Evolutionary conservation across 306 rosid species (phyloP), one percentile per base, ranked within the genome.

Genomic region (Sicyos baderoa): DNA sequence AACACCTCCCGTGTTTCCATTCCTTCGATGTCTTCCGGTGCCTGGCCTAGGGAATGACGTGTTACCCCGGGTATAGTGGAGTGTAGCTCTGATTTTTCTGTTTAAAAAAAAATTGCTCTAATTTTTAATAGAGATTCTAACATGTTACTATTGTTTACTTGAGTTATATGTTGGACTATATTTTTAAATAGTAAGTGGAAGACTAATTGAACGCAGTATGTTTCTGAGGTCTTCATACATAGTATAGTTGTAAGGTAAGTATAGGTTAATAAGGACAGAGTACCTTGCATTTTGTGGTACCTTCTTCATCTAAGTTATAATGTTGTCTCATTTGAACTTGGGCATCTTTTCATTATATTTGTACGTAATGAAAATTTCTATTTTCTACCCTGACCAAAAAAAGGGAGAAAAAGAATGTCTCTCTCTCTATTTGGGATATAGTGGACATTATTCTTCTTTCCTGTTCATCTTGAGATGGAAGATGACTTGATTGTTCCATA

Each of bases 371-470:
- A 14, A 37, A 32, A 9, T 18, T 18, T 42, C 16, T 63, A 19
- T 63, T 11, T 40, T 60, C 13, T 1, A 60, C 14, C 66, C 42
- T 0, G 12, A 13, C 17, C 37, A 21, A 4, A 55, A 21, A 21
- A 5, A 57, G 15, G 16, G 42, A 5, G 6, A 23, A 57, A 40
- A 40, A 40, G 45, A 7, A 40, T 40, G 45, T 40, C n/a, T 64
- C 18, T 40, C n/a, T 64, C 18, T 64, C 52, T 64, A 5, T 14
- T 22, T 44, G 17, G 19, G 40, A 13, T 45, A 44, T 16, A 7
- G 40, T 44, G 54, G 54, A 45, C 25, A 65, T 44, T 65, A 44
- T 48, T 40, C 70, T 53, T 3, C 54, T 45, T 50, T 75, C 19
- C 35, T 68, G n/a, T 45, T 45, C 14, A 45, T 44, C 17, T 6